Base-by-base conservation (phyloP, 306 rosid genomes). In the Luffa aegyptiaca region DNA sequence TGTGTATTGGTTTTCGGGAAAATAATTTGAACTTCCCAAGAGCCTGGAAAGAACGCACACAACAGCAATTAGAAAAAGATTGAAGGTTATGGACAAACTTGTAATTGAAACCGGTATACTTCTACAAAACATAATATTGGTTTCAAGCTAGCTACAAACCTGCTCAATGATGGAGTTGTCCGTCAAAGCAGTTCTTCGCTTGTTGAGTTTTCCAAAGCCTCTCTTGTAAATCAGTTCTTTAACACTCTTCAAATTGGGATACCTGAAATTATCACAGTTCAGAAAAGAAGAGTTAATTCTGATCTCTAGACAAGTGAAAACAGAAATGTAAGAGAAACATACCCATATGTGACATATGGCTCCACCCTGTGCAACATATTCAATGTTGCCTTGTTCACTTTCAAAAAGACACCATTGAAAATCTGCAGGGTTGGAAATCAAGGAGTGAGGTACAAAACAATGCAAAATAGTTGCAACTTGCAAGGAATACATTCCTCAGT, bases 331-430 rank as follows among this genome's bases (percentile, higher is more conserved):
- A 35, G 36, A 18, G 14, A 21, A 12, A 42, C 81, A 44, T 81
- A 94, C 98, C 98, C 98, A 21, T 86, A 94, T 2, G 97, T 94
- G 14, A 91, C 97, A 75, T 90, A 92, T 3, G 98, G 98, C 71
- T 94, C 98, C 78, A 94, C 97, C 74, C 97, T 85, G 80, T 82
- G 97, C 36, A 94, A 90, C 98, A 94, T 94, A 82, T 94, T 89
- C 83, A 94, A 5, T 31, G 97, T 92, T 2, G 97, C 97, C 56
- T 94, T 94, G 94, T 94, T 94, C 1, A 94, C 98, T 84, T 94
- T 92, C 33, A 94, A 85, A 49, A 94, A 94, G 12, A 94, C 98
- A 62, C 98, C 97, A 57, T 94, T 92, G 86, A 94, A 94, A 31
- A 94, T 88, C 96, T 94, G 87, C 20, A 42, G 51, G 16, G 5